A percentile compares a stretch with the other conserved stretches of the same genome.
phyloP scores from a whole-genome alignment of 306 rosid species.

The Pterocarpus santalinus region DNA sequence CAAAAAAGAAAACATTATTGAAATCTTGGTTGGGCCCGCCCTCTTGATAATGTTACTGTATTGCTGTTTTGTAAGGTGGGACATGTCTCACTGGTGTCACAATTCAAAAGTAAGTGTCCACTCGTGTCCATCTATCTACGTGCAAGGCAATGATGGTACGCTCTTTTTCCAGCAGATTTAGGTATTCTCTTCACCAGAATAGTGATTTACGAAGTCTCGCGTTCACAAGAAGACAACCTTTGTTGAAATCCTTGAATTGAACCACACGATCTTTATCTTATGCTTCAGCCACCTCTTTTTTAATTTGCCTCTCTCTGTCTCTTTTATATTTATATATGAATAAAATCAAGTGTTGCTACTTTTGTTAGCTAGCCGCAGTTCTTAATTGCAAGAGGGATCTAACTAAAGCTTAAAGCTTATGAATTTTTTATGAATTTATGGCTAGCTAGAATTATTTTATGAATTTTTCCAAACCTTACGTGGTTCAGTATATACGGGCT shows the following conservation, averaged over 20 bases:
- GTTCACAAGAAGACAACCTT: background rate
- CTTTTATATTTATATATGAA: too few species aligned
- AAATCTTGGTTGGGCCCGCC: background rate
- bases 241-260: slow-evolving; percentile 6
- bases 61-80: background rate
- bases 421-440: background rate
- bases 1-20: background rate
- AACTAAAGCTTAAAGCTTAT: too few species aligned
- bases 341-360: too few species aligned
- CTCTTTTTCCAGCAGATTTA: background rate
- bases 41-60: background rate
- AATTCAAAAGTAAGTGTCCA: background rate
- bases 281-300: background rate
- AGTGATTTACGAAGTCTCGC: slow-evolving; percentile 8
- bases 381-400: too few species aligned
- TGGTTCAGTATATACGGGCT: background rate
- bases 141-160: background rate
- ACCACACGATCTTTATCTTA: background rate
- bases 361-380: too few species aligned
- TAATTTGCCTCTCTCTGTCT: too few species aligned
- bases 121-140: background rate
- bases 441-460: background rate
- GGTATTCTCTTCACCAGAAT: background rate
- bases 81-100: background rate
- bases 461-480: background rate